These are phyloP conservation scores for Lipomyces lipofer DNA, from an alignment of 805 yeast genomes.

Conservation along the genomic window DNA sequence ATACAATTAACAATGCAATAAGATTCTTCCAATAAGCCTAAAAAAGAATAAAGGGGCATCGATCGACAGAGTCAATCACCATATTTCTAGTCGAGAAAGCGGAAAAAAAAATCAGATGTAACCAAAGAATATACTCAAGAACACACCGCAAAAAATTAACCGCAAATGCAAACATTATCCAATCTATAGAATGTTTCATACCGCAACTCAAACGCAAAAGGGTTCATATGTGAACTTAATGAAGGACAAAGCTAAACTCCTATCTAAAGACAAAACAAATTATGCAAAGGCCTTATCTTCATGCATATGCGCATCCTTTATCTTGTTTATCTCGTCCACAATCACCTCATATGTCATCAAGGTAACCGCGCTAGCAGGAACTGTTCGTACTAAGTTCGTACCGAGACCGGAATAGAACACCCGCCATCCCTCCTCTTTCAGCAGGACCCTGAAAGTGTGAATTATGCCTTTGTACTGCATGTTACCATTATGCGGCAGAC, in stretches of 20 bases:
- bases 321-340: slow-evolving; percentile 17
- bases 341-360: slow-evolving; percentile 77
- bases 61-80: no score
- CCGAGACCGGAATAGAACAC: slow-evolving; percentile 91
- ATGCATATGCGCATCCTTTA: background rate
- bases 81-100: no score
- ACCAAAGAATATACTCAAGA: background rate
- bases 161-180: background rate
- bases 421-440: slow-evolving; percentile 65
- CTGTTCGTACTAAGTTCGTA: slow-evolving; percentile 83
- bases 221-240: no score
- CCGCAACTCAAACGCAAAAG: no score
- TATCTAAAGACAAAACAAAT: background rate
- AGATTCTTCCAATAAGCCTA: no score
- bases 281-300: background rate
- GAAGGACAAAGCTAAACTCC: background rate
- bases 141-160: background rate
- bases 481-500: slow-evolving; percentile 15
- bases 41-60: no score
- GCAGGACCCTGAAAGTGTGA: slow-evolving; percentile 45
- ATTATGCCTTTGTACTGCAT: slow-evolving; percentile 41
- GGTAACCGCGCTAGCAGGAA: slow-evolving; percentile 95
- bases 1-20: no score
- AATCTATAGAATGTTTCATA: no score
- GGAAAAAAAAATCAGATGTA: no score